Evolutionary conservation across 1,139 yeast species (phyloP), one percentile per base, ranked within the genome.

Genomic region (Suhomyces atakaporum): DNA sequence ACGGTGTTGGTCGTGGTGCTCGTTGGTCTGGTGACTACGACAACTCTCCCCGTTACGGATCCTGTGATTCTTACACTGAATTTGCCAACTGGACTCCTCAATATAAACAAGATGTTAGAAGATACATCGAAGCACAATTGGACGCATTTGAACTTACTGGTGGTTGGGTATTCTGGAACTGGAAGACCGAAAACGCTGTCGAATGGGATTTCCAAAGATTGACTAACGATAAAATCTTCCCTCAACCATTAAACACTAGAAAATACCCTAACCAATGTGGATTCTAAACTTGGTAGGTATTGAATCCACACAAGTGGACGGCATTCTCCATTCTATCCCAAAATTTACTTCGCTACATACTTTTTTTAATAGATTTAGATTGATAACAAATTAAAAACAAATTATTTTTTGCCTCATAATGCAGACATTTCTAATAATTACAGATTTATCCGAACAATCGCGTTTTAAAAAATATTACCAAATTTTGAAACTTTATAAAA

Each of bases 131-230:
- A 63, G 96, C 96, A 20, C 97, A 92, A 68, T 64, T 92, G 49
- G 96, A 87, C 54, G 84, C 94, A 3, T 88, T 73, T 53, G 88
- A 82, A 50, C 73, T 72, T 50, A 73, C 74, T 40, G 64, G 61
- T 25, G 97, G 97, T 11, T 89, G 95, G 89, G 73, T 89, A 42
- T 86, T 84, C 70, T 92, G 97, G 98, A 81, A 82, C 60, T 89
- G 85, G 80, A 90, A 88, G 69, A 84, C 95, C 20, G 97, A 92
- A 60, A 62, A 65, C 50, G 78, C 94, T 13, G 60, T 83, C 35
- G 97, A 90, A 58, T 92, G 97, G 97, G 95, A 87, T 63, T 71
- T 85, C 60, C 67, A 71, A 42, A 68, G 70, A 44, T 74, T 89
- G 51, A 65, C 75, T 15, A 66, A 63, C 25, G 58, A 71, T 40